Evolutionary conservation across 352 stramenopile species (phyloP).

Genomic region (Phytophthora melonis): DNA sequence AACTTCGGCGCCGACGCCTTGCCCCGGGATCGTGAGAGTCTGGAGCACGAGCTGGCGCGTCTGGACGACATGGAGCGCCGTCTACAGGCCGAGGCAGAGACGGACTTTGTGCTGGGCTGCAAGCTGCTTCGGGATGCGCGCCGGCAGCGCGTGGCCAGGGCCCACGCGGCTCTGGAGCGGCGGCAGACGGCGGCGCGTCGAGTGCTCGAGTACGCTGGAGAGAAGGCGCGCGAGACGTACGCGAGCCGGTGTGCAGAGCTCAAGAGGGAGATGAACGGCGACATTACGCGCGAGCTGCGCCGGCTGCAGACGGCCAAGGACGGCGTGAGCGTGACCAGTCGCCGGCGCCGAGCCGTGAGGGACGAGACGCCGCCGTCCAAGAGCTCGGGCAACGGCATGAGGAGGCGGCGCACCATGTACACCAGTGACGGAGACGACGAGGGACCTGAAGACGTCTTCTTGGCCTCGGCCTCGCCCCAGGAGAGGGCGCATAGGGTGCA

Average conservation of each 20-base stretch:
- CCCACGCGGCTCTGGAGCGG: conserved; percentile 42
- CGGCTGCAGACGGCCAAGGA: conserved; percentile 65
- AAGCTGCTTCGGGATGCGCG: conserved; percentile 36
- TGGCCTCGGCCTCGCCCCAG: conserved; percentile 32
- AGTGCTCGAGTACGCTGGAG: conserved; percentile 55
- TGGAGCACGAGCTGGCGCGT: conserved; percentile 40
- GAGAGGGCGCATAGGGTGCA: conserved; percentile 46
- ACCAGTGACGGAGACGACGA: conserved; percentile 33
- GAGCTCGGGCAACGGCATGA: conserved; percentile 24
- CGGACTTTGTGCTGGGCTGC: conserved; percentile 50
- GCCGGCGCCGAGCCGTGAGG: conserved; percentile 47
- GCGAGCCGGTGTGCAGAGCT: conserved; percentile 56
- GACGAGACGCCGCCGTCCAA: conserved; percentile 34
- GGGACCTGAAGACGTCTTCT: conserved; percentile 35
- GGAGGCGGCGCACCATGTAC: conserved; percentile 27
- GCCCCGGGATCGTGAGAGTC: conserved; percentile 34
- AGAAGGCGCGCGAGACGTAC: conserved; percentile 53
- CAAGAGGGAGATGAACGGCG: conserved; percentile 57
- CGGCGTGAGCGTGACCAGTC: conserved; percentile 73
- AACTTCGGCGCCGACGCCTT: conserved; percentile 32
- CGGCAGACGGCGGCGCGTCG: conserved; percentile 29
- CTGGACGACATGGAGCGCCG: conserved; percentile 35
- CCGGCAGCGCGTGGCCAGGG: conserved; percentile 34
- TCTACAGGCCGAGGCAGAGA: conserved; percentile 43
- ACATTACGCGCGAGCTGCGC: conserved; percentile 63